These are phyloP conservation scores for Fraxinus sp. DNA, from an alignment of 305 asterid genomes.

Conservation along the genomic window DNA sequence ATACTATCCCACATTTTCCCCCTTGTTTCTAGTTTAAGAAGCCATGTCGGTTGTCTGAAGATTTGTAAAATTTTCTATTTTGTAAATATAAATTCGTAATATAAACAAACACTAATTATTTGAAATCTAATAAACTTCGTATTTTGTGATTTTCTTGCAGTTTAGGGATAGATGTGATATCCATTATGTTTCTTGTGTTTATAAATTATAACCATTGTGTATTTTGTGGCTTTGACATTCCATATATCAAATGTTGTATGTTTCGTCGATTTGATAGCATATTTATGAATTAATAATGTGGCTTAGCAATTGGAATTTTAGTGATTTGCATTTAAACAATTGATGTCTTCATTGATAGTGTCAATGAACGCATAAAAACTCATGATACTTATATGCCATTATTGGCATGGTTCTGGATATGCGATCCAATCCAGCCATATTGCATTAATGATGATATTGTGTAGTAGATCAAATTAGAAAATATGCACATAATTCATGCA, in stretches of 20 bases:
- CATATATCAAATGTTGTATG: not conserved
- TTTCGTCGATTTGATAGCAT: not conserved
- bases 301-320: not conserved
- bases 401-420: no score
- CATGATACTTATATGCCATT: not conserved
- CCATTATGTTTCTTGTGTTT: not conserved
- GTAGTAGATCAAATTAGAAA: not conserved
- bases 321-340: not conserved
- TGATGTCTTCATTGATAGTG: not conserved
- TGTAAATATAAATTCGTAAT: not conserved
- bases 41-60: not conserved
- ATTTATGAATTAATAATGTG: not conserved
- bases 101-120: not conserved
- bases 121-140: not conserved
- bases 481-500: slow-evolving; percentile 1
- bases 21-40: not conserved
- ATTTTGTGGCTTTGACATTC: not conserved
- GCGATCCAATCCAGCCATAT: not conserved
- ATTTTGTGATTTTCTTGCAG: not conserved
- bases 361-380: not conserved
- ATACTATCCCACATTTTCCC: not conserved
- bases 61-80: not conserved
- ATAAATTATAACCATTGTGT: not conserved
- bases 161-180: not conserved
- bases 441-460: not conserved